Conservation (phyloP, 208 protist species). For the Acanthamoeba triangularis region DNA sequence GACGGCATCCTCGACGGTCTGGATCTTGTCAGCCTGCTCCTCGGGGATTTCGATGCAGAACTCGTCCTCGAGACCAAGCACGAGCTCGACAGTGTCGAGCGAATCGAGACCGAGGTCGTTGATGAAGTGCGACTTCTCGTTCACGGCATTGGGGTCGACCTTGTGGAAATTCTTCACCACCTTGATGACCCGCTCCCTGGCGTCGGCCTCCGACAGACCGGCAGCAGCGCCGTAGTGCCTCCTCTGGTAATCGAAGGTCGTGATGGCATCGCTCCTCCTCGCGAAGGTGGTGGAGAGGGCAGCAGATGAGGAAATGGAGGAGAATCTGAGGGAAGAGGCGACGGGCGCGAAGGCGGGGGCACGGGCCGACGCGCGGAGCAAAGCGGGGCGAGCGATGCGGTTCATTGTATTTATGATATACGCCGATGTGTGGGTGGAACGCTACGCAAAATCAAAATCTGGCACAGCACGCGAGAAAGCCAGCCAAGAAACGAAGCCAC, state of each 20-base stretch:
- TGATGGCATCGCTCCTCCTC: conserved; percentile 42
- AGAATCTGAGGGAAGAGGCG: conserved; percentile 44
- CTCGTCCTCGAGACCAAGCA: conserved; percentile 97
- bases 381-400: conserved; percentile 41
- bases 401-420: conserved; percentile 20
- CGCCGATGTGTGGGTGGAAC: not conserved
- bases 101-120: conserved; percentile 98
- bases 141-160: conserved; percentile 95
- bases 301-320: not conserved
- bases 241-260: conserved; percentile 1
- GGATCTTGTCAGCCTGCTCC: conserved; percentile 97
- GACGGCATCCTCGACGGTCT: conserved; percentile 95
- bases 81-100: conserved; percentile 97
- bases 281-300: conserved; percentile 23
- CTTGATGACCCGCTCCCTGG: conserved; percentile 96
- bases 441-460: conserved; percentile 12
- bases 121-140: conserved; percentile 95
- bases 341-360: not conserved
- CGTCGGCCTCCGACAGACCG: conserved; percentile 94
- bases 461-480: not conserved
- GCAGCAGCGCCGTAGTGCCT: conserved; percentile 58
- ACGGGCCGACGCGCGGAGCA: conserved; percentile 58
- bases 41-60: conserved; percentile 98
- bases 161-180: conserved; percentile 98
- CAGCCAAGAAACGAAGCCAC: not conserved